These are phyloP conservation scores for Apiospora phragmitis DNA, from an alignment of 2,329 filamentous ascomycete genomes.

Conservation along the genomic window DNA sequence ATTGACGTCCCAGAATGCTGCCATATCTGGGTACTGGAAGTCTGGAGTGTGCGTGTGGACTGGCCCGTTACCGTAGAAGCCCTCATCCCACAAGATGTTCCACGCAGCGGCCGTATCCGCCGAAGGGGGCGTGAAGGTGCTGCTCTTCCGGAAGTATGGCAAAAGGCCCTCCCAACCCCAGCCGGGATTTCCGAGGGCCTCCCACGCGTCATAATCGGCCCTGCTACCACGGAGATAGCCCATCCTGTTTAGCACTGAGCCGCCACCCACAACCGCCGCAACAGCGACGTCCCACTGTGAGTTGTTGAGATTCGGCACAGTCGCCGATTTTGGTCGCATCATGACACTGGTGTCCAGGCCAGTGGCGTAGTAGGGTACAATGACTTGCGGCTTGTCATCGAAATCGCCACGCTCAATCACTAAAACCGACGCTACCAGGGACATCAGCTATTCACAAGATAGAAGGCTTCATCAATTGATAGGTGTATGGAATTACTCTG, in stretches of 20 bases:
- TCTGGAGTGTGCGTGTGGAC: background rate
- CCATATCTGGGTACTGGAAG: background rate
- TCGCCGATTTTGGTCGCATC: background rate
- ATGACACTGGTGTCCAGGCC: background rate
- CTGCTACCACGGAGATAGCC: slow-evolving; percentile 12
- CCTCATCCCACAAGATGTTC: background rate
- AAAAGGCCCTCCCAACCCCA: slow-evolving; percentile 46
- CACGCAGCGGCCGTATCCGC: background rate
- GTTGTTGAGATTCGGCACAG: background rate
- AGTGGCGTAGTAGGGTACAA: background rate
- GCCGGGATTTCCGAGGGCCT: slow-evolving; percentile 39
- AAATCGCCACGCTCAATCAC: background rate
- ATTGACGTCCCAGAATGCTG: background rate
- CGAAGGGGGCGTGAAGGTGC: background rate
- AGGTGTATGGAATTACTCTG: background rate
- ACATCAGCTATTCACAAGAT: background rate
- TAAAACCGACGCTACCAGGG: background rate
- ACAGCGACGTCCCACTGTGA: background rate
- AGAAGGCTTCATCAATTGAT: background rate
- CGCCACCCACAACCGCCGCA: background rate
- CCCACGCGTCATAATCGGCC: slow-evolving; percentile 44
- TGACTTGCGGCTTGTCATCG: background rate
- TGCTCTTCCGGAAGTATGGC: slow-evolving; percentile 41
- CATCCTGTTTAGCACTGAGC: background rate
- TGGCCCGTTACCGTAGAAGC: background rate